These are phyloP conservation scores for Oryza officinalis DNA, from an alignment of 176 grass and related monocot species.

Conservation along the genomic window DNA sequence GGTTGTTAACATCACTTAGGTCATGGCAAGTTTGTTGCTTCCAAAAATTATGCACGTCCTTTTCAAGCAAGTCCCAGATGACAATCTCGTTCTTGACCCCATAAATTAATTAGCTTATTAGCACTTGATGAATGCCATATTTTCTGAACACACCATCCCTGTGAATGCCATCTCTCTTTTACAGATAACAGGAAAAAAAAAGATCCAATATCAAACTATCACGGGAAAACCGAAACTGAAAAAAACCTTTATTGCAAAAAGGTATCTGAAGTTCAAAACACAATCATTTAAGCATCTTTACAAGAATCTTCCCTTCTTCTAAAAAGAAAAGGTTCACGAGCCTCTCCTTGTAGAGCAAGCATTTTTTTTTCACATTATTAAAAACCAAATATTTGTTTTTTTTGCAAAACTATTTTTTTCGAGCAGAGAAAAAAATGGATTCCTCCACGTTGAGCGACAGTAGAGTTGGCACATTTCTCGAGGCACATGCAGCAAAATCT, in stretches of 20 bases:
- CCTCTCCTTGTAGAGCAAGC: background rate
- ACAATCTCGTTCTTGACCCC: background rate
- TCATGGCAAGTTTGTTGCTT: conserved; percentile 25
- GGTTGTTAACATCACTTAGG: conserved; percentile 35
- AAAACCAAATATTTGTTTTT: background rate
- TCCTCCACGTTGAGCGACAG: conserved; percentile 1
- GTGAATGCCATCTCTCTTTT: background rate
- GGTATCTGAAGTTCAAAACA: background rate
- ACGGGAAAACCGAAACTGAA: conserved; percentile 14
- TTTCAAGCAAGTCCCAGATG: conserved; percentile 14
- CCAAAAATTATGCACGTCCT: background rate
- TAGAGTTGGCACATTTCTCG: background rate
- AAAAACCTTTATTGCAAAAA: background rate
- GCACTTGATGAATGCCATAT: background rate
- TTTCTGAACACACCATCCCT: background rate
- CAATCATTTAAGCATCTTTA: conserved; percentile 14
- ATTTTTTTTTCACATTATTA: conserved; percentile 30
- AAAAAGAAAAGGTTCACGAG: background rate
- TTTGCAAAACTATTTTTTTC: background rate
- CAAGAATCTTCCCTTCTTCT: background rate
- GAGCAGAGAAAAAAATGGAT: background rate
- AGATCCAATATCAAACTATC: conserved; percentile 24
- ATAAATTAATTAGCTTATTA: background rate
- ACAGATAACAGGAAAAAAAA: background rate
- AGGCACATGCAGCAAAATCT: background rate